Evolutionary conservation across 805 yeast genomes (phyloP), one percentile per base, ranked within the genome.

Genomic region (Vanderwaltozyma yarrowii): DNA sequence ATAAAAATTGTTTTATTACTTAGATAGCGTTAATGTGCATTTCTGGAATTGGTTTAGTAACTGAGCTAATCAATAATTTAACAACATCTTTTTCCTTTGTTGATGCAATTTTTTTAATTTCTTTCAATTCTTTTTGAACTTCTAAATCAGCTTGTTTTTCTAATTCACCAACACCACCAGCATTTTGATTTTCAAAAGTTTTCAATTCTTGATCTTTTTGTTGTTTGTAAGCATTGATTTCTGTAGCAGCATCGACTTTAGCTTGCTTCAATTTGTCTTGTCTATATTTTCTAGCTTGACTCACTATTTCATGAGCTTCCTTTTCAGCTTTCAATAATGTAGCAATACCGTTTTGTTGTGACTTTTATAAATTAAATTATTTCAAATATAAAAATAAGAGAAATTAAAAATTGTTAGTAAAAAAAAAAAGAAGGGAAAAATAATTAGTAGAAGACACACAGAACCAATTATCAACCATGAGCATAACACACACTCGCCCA

Each of bases 241-340:
- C 98, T 40, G 70, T 66, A 46, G 86, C 81, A 27, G 98, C 98
- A 61, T 92, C 97, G 18, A 80, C 67, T 69, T 87, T 89, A 37
- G 97, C 95, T 33, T 92, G 88, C 74, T 89, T 92, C 60, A 92
- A 73, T 48, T 87, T 82, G 49, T 76, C 80, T 30, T 57, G 73
- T 75, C 58, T 71, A 71, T 80, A 86, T 52, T 79, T 73, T 71
- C 97, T 84, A 18, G 98, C 96, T 59, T 82, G 81, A 54, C 88
- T 73, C 44, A 92, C 97, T 46, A 88, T 83, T 51, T 80, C 88
- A 52, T 94, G 96, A n/a, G 98, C 97, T 54, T 85, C 89, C 66
- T 83, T 86, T 69, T 92, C 98, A 45, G 97, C 94, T 71, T 82
- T 58, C 37, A 60, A 45, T 37, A 60, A 44, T 27, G 62, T 55